Evolutionary conservation across 2,329 filamentous ascomycete species (phyloP), one percentile per base, ranked within the genome.

Genomic region (Aspergillus aculeatinus): DNA sequence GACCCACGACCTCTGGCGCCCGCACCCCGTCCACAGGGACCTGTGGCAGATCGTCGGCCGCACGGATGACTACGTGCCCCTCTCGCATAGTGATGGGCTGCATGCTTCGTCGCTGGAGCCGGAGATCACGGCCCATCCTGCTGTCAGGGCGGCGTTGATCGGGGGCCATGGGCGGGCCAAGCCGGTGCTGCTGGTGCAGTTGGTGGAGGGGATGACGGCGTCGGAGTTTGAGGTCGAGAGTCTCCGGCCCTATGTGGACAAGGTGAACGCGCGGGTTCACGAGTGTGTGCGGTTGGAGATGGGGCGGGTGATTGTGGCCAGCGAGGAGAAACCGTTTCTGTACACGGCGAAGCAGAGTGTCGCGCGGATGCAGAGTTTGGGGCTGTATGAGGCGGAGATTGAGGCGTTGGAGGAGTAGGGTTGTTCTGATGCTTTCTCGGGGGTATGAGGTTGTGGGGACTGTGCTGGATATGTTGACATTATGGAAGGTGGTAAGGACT

Each of bases 41-140:
- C 35, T 67, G 10, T 72, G 68, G 69, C 68, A 68, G 31, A 68
- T 72, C 31, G 61, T 69, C 48, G 68, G 65, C 48, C 65, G 65
- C 0, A 59, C 25, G 10, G 66, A 69, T 29, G 67, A 70, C 48
- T 65, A 66, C 33, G 35, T 63, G 3, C 59, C 56, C 12, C 47
- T 63, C 4, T 63, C 52, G 2, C 64, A 68, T 51, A 65, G 60
- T 2, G 66, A 68, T 10, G 65, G 68, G 23, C 33, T 70, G 11
- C 63, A 70, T 56, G 66, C 67, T 12, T 65, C 66, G 12, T 44
- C 53, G 4, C 23, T 70, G 12, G 69, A 71, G 59, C 68, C 65
- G 19, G 61, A 65, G 33, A 68, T 70, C 16, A 56, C 53, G 1
- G 61, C 61, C 4, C 68, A 70, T 54, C 63, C 65, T 1, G 29